phyloP scores from a whole-genome alignment of 768 basidiomycete genomes.

The Fistulinella prunicolor region DNA sequence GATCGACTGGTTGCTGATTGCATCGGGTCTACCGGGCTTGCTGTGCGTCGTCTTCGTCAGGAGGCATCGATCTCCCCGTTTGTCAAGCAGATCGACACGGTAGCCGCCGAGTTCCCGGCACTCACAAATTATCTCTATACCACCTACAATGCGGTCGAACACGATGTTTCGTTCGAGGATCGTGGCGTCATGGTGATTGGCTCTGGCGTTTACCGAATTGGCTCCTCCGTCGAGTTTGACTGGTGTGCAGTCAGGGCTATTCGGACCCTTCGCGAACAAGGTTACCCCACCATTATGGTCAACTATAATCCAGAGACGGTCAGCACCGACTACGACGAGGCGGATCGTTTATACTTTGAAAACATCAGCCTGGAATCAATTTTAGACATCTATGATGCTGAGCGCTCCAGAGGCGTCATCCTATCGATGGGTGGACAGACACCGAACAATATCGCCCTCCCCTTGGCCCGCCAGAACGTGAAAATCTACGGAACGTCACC shows the following conservation, averaged over 20 bases:
- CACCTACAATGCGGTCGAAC: conserved; percentile 95
- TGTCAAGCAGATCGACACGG: conserved; percentile 98
- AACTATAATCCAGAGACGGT: conserved; percentile 99
- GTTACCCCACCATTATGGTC: conserved; percentile 95
- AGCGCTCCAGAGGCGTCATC: conserved; percentile 87
- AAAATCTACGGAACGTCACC: conserved; percentile 98
- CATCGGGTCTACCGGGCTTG: conserved; percentile 88
- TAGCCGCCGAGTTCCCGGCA: conserved; percentile 98
- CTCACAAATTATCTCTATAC: conserved; percentile 99
- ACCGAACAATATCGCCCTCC: conserved; percentile 97
- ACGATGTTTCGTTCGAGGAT: conserved; percentile 87
- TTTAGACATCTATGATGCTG: conserved; percentile 93
- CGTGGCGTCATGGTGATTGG: conserved; percentile 96
- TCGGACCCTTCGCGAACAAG: conserved; percentile 91
- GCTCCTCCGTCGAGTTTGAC: conserved; percentile 98
- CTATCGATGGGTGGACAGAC: conserved; percentile 98
- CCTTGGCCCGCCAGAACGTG: conserved; percentile 94
- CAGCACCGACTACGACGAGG: conserved; percentile 98
- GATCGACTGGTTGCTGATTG: conserved; percentile 84
- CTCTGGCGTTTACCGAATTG: conserved; percentile 97
- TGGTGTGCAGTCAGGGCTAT: conserved; percentile 99
- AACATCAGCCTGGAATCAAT: conserved; percentile 97
- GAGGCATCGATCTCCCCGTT: conserved; percentile 82
- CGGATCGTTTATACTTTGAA: conserved; percentile 97
- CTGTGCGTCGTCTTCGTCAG: conserved; percentile 85